Conservation (phyloP, 352 stramenopile species). For the Phytophthora syringae region DNA sequence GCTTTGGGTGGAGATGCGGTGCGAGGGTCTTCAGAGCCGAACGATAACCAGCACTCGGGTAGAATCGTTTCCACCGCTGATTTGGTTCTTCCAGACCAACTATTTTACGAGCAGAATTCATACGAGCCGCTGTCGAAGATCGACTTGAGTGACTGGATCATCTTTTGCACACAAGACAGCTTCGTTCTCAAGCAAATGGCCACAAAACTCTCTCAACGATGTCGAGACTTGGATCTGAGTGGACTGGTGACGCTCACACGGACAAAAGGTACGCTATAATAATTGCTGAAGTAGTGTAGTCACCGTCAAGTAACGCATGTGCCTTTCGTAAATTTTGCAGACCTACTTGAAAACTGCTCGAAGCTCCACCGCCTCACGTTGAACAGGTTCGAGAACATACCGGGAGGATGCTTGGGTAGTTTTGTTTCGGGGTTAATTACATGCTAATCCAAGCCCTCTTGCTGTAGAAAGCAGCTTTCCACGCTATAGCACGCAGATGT, state of each 20-base stretch:
- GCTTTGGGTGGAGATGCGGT: neutral
- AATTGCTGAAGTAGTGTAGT: too few relatives aligned
- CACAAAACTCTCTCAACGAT: conserved; percentile 48
- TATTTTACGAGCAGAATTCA: conserved; percentile 72
- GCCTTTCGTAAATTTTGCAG: conserved; percentile 38
- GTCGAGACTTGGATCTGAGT: conserved; percentile 53
- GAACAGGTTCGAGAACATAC: conserved; percentile 41
- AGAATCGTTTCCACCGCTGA: conserved; percentile 1
- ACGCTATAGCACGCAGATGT: conserved; percentile 33
- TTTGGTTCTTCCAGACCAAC: conserved; percentile 43
- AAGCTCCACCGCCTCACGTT: conserved; percentile 51
- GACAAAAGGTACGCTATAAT: conserved; percentile 38
- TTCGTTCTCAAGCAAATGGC: conserved; percentile 47
- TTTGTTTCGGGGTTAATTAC: too few relatives aligned
- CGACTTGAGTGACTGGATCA: conserved; percentile 61
- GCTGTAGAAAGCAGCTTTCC: conserved; percentile 68
- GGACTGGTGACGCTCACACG: conserved; percentile 37
- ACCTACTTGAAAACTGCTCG: conserved; percentile 45
- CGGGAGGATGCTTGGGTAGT: conserved; percentile 17
- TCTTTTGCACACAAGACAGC: conserved; percentile 40
- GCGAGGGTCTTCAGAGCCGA: neutral
- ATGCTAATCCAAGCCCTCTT: conserved; percentile 13
- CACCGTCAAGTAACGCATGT: too few relatives aligned
- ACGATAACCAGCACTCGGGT: conserved; percentile 53
- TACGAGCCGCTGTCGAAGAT: conserved; percentile 42